phyloP scores from a whole-genome alignment of 768 basidiomycete species.

The Termitomyces eurrhizus region DNA sequence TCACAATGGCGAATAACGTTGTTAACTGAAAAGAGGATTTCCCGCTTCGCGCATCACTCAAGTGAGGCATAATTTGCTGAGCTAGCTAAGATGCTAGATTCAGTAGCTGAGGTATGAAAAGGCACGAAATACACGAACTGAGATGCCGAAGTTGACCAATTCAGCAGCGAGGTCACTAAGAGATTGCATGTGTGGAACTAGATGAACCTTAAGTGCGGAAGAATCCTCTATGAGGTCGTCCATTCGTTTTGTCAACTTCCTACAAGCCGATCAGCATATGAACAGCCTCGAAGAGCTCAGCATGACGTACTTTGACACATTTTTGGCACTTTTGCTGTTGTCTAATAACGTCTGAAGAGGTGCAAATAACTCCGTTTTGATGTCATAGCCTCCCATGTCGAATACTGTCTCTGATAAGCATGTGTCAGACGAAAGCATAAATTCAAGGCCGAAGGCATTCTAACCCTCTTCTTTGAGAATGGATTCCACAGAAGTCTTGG shows the following conservation, averaged over 20 bases:
- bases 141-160: slow-evolving; percentile 88
- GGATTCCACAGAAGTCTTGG: slow-evolving; percentile 78
- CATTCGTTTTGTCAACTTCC: slow-evolving; percentile 84
- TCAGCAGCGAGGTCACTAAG: slow-evolving; percentile 73
- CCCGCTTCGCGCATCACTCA: slow-evolving; percentile 73
- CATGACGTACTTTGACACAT: slow-evolving; percentile 62
- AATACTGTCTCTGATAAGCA: slow-evolving; percentile 57
- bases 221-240: slow-evolving; percentile 76
- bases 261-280: slow-evolving; percentile 25
- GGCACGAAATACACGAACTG: slow-evolving; percentile 41
- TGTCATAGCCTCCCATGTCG: slow-evolving; percentile 72
- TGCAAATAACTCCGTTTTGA: slow-evolving; percentile 71
- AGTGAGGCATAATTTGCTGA: slow-evolving; percentile 82
- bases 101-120: background rate
- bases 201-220: slow-evolving; percentile 63
- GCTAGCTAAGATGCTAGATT: slow-evolving; percentile 57
- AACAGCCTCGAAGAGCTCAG: background rate
- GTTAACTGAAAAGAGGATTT: slow-evolving; percentile 78
- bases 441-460: background rate
- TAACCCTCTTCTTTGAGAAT: slow-evolving; percentile 76
- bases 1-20: slow-evolving; percentile 66
- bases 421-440: background rate
- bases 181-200: slow-evolving; percentile 69
- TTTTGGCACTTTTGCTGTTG: slow-evolving; percentile 77
- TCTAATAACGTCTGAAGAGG: slow-evolving; percentile 83